phyloP scores from a whole-genome alignment of 78 protist genomes.

The Polysphondylium violaceum region DNA sequence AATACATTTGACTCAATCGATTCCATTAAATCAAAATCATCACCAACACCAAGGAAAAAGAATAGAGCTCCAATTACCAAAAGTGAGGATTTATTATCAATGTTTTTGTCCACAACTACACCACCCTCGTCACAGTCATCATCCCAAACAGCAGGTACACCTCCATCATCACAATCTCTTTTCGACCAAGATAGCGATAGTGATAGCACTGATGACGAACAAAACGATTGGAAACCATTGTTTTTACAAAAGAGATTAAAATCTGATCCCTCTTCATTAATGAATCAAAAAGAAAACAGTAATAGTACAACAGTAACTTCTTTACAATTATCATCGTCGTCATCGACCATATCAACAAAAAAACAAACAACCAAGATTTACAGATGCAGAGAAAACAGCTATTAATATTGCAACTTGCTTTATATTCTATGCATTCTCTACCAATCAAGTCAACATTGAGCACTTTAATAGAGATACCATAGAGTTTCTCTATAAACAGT shows the following conservation, averaged over 20 bases:
- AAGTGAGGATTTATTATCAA: constrained; percentile 19
- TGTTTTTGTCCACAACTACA: constrained; percentile 11
- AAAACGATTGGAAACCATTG: background rate
- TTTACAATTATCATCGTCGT: background rate
- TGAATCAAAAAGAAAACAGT: too few species aligned
- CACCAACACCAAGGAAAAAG: background rate
- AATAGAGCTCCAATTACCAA: background rate
- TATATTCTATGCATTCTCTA: constrained; percentile 35
- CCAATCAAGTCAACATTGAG: constrained; percentile 28
- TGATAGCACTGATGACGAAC: background rate
- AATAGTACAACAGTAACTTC: background rate
- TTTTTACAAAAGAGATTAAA: constrained; percentile 1
- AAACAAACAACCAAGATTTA: background rate
- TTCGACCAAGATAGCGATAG: background rate
- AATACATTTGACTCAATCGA: constrained; percentile 13
- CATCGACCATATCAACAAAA: background rate
- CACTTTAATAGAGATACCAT: constrained; percentile 33
- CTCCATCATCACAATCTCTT: background rate
- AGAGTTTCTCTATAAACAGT: constrained; percentile 10
- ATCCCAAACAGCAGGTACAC: background rate
- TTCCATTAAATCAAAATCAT: background rate
- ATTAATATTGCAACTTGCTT: constrained; percentile 32
- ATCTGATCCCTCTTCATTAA: too few species aligned
- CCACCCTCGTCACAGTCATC: background rate
- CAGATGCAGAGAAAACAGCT: constrained; percentile 16